These are phyloP conservation scores for Plasmodium cynomolgi DNA, from an alignment of 169 alveolate species.

Conservation along the genomic window DNA sequence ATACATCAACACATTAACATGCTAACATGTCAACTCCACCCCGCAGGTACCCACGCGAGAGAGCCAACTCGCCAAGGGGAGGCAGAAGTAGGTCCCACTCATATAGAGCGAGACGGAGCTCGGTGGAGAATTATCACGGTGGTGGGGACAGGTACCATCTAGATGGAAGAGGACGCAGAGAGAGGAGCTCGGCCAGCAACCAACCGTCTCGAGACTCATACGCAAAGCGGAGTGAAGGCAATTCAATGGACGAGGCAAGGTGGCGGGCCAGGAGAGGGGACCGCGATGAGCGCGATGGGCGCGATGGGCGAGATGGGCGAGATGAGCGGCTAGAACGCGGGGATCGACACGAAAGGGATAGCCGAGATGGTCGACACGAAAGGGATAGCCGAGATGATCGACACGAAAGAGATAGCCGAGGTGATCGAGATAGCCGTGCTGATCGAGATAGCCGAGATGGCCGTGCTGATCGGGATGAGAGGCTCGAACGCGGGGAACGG, in stretches of 20 bases:
- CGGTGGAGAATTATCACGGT: slow-evolving; percentile 7
- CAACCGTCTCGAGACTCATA: not conserved
- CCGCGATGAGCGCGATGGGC: not conserved
- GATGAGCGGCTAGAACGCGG: not conserved
- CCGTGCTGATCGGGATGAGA: not conserved
- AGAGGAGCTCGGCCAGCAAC: slow-evolving; percentile 1
- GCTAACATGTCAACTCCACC: not conserved
- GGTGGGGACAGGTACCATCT: not conserved
- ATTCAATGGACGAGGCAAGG: slow-evolving; percentile 20
- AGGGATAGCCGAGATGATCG: not conserved
- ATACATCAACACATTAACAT: not conserved
- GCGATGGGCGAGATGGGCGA: not conserved
- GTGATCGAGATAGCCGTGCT: not conserved
- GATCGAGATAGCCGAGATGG: not conserved
- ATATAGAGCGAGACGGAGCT: not conserved
- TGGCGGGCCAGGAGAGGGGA: slow-evolving; percentile 21
- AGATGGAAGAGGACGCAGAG: slow-evolving; percentile 4
- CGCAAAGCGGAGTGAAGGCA: not conserved
- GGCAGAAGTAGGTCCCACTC: slow-evolving; percentile 15
- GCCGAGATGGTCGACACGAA: not conserved
- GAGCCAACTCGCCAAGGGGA: not conserved
- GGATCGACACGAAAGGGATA: not conserved
- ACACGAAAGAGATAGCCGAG: not conserved
- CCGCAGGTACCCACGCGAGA: not conserved
- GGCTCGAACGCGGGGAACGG: slow-evolving; percentile 17